These are phyloP conservation scores for Arxiozyma bovina DNA, from an alignment of 1,139 yeast genomes.

Conservation along the genomic window DNA sequence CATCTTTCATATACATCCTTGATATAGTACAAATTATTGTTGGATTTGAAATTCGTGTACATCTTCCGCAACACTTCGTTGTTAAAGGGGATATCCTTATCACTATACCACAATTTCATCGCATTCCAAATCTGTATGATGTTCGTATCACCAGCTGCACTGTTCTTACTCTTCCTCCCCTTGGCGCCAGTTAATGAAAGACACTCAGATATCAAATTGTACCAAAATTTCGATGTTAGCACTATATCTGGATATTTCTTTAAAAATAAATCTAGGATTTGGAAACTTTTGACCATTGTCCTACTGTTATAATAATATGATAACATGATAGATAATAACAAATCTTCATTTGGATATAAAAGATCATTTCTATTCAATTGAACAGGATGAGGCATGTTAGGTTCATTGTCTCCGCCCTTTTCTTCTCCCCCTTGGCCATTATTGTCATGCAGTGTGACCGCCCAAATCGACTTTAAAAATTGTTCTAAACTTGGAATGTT, in stretches of 20 bases:
- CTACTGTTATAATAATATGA: slow-evolving; percentile 16
- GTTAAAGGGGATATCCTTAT: slow-evolving; percentile 14
- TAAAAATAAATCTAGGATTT: slow-evolving; percentile 16
- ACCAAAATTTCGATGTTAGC: slow-evolving; percentile 21
- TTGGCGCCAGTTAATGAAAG: background rate
- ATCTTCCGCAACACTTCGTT: slow-evolving; percentile 10
- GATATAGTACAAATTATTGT: slow-evolving; percentile 16
- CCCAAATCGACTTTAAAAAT: slow-evolving; percentile 18
- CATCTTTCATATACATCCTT: slow-evolving; percentile 15
- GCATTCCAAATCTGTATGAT: slow-evolving; percentile 13
- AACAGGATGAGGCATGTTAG: background rate
- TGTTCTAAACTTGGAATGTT: slow-evolving; percentile 15
- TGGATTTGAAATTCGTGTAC: slow-evolving; percentile 6
- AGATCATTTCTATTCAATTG: background rate
- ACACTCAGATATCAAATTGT: slow-evolving; percentile 12
- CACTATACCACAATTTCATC: slow-evolving; percentile 19
- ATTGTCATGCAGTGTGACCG: slow-evolving; percentile 5
- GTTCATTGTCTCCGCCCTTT: background rate
- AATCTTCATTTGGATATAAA: slow-evolving; percentile 13
- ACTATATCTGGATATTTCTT: slow-evolving; percentile 16
- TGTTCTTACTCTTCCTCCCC: too few relatives aligned
- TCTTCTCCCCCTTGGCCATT: background rate
- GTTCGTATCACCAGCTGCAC: background rate
- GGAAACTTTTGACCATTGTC: slow-evolving; percentile 13
- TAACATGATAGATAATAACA: slow-evolving; percentile 18